phyloP scores from a whole-genome alignment of 768 basidiomycete species.

The Neoboletus brunneissimus region DNA sequence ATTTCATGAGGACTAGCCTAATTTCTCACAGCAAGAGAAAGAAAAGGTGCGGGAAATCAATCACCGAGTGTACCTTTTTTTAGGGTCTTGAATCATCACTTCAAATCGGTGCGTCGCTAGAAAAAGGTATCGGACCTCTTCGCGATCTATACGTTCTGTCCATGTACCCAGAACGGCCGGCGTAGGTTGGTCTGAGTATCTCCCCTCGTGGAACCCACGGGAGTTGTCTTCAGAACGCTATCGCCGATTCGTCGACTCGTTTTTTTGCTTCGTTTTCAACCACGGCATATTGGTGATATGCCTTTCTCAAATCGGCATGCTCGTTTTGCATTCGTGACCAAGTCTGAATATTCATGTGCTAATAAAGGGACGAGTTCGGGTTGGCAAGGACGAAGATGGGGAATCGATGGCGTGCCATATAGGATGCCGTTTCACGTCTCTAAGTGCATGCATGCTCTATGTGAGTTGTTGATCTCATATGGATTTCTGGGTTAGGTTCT shows the following conservation, averaged over 20 bases:
- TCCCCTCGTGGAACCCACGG: neutral
- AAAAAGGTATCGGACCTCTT: too few species aligned
- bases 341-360: neutral
- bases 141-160: neutral
- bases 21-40: neutral
- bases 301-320: neutral
- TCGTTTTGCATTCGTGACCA: neutral
- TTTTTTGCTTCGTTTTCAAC: too few species aligned
- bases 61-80: too few species aligned
- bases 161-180: neutral
- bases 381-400: neutral
- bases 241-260: neutral
- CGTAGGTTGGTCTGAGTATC: neutral
- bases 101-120: too few species aligned
- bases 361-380: neutral
- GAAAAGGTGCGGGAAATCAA: too few species aligned
- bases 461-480: neutral
- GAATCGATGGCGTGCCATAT: neutral
- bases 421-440: neutral
- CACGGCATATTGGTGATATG: slow-evolving; percentile 3
- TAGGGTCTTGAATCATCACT: too few species aligned
- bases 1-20: neutral
- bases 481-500: neutral
- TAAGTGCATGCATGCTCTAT: neutral
- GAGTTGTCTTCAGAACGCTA: neutral